phyloP scores from a whole-genome alignment of 2,329 filamentous ascomycete species.

The Diaporthe ampelina region DNA sequence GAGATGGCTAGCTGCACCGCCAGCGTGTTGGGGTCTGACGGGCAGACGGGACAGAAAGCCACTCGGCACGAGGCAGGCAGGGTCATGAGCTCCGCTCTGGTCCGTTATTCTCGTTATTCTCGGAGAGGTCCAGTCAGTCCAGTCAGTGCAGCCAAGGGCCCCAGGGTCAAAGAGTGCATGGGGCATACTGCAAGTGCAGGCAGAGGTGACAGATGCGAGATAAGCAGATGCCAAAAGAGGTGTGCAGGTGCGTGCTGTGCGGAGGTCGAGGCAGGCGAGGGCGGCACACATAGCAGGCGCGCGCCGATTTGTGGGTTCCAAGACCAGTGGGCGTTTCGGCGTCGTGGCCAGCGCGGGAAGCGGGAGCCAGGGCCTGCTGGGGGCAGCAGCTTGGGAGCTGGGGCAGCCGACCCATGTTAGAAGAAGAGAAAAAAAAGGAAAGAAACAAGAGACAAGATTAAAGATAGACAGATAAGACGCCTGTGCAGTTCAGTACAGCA shows the following conservation, averaged over 20 bases:
- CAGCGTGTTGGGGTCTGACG: slow-evolving; percentile 7
- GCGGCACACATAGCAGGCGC: slow-evolving; percentile 2
- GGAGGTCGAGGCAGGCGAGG: not conserved
- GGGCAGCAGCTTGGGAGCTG: not conserved
- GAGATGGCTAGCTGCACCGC: not conserved
- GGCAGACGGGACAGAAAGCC: not conserved
- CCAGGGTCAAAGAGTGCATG: slow-evolving; percentile 4
- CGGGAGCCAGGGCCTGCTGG: not conserved
- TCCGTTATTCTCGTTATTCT: slow-evolving; percentile 1
- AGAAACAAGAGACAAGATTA: not conserved
- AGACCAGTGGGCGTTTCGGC: slow-evolving; percentile 22
- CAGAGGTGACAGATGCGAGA: slow-evolving; percentile 31
- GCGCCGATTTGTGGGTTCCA: slow-evolving; percentile 28
- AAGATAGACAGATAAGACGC: not conserved
- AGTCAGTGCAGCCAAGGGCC: no score
- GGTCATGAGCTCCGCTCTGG: not conserved
- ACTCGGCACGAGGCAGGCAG: slow-evolving; percentile 11
- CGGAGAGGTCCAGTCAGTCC: not conserved
- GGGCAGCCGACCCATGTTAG: not conserved
- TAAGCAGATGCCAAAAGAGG: slow-evolving; percentile 22
- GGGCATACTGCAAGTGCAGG: not conserved
- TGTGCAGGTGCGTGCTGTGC: not conserved
- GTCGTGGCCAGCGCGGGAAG: slow-evolving; percentile 18
- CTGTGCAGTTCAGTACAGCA: not conserved
- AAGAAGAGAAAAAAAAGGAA: not conserved